Conservation (phyloP, 1,139 yeast genomes). For the Meyerozyma smithsonii region DNA sequence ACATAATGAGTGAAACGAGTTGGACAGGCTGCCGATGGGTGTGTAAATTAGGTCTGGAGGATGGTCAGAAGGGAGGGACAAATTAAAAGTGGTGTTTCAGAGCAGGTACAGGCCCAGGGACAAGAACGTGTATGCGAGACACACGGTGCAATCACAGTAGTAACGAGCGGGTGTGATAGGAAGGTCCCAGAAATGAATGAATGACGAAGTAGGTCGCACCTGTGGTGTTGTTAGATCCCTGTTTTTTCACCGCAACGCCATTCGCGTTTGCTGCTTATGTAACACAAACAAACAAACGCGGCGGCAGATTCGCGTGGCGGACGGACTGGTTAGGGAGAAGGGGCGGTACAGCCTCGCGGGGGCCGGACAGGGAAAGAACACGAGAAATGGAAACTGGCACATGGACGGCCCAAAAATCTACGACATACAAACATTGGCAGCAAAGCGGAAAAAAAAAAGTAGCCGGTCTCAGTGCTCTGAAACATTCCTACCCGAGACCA, state of each 20-base stretch:
- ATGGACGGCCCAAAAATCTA: too few relatives aligned
- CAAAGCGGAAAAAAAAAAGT: too few relatives aligned
- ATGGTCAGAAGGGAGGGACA: not conserved
- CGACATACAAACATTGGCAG: too few relatives aligned
- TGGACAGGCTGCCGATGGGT: not conserved
- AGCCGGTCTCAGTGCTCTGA: too few relatives aligned
- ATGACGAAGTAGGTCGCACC: not conserved
- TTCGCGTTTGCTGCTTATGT: slow-evolving; percentile 1
- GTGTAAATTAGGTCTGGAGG: too few relatives aligned
- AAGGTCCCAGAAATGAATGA: not conserved
- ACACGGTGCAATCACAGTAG: not conserved
- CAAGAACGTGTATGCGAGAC: too few relatives aligned
- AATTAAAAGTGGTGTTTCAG: not conserved
- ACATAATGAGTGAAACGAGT: slow-evolving; percentile 10
- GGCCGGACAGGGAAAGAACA: not conserved
- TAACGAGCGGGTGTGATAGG: not conserved
- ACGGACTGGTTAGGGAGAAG: too few relatives aligned
- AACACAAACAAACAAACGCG: slow-evolving; percentile 5
- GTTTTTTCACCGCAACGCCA: not conserved
- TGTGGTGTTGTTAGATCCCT: not conserved
- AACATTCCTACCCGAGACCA: too few relatives aligned
- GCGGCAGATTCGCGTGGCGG: not conserved
- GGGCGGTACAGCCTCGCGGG: not conserved
- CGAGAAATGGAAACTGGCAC: not conserved
- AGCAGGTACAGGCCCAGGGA: not conserved